Conservation (phyloP, 768 basidiomycete species). For the Pilatotrama ljubarskyi region DNA sequence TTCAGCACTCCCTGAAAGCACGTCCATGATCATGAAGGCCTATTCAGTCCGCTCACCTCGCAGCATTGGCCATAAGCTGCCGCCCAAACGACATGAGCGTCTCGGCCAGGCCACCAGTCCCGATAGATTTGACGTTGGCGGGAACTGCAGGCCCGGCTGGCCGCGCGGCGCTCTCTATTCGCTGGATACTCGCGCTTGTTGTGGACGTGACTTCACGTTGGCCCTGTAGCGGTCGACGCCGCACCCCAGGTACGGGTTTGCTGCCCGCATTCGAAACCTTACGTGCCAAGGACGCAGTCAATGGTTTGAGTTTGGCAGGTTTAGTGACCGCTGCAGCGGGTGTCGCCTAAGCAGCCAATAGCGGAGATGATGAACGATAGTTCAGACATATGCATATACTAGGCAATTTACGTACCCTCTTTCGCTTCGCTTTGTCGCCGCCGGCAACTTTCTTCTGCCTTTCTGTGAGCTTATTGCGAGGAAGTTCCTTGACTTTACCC, state of each 20-base stretch:
- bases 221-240: conserved; percentile 4
- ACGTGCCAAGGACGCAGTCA: conserved; percentile 16
- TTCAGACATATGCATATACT: background rate
- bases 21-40: background rate
- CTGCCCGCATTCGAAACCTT: conserved; percentile 6
- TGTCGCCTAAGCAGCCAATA: conserved; percentile 10
- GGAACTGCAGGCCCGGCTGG: background rate
- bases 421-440: conserved; percentile 21
- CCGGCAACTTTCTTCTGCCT: conserved; percentile 9
- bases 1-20: background rate
- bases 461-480: background rate
- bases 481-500: conserved; percentile 11
- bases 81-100: conserved; percentile 53
- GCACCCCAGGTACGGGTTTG: conserved; percentile 5
- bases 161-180: background rate
- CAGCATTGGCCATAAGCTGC: conserved; percentile 5
- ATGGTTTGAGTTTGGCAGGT: conserved; percentile 18
- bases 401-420: conserved; percentile 10
- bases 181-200: background rate
- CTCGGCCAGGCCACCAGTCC: conserved; percentile 41
- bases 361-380: background rate
- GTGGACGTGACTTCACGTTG: background rate
- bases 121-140: conserved; percentile 6
- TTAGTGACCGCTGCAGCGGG: conserved; percentile 13
- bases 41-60: conserved; percentile 9